Percentiles rank a stretch among this genome's conserved stretches.
These are phyloP conservation scores for Arthrinium puccinioides DNA, from an alignment of 2,329 filamentous ascomycete species.

Conservation along the genomic window DNA sequence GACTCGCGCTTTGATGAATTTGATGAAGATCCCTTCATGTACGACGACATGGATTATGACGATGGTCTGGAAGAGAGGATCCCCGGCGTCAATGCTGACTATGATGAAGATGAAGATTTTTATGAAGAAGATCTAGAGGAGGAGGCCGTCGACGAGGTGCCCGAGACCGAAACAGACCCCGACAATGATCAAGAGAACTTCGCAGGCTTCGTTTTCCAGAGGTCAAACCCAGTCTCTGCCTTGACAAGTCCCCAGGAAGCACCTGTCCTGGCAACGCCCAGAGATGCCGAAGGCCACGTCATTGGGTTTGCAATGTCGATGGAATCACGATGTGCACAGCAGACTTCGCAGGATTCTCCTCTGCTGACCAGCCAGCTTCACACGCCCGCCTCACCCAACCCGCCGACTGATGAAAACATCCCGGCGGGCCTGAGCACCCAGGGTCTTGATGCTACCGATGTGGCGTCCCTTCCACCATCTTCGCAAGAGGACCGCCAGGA, in stretches of 20 bases:
- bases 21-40: slow-evolving; percentile 53
- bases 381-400: not conserved
- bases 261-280: slow-evolving; percentile 42
- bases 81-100: slow-evolving; percentile 45
- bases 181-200: slow-evolving; percentile 55
- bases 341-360: slow-evolving; percentile 21
- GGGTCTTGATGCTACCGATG: slow-evolving; percentile 18
- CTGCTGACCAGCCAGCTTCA: not conserved
- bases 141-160: slow-evolving; percentile 19
- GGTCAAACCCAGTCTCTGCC: slow-evolving; percentile 43
- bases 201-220: slow-evolving; percentile 50
- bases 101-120: slow-evolving; percentile 33
- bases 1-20: slow-evolving; percentile 55
- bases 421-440: slow-evolving; percentile 37
- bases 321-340: too few species aligned
- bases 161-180: slow-evolving; percentile 32
- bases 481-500: slow-evolving; percentile 3
- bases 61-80: slow-evolving; percentile 62
- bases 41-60: slow-evolving; percentile 58
- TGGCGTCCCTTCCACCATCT: slow-evolving; percentile 2
- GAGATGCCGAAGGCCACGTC: slow-evolving; percentile 45
- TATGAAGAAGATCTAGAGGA: not conserved
- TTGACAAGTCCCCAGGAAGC: slow-evolving; percentile 42
- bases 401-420: slow-evolving; percentile 5
- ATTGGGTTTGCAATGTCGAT: slow-evolving; percentile 52